Conservation (phyloP, 2,329 filamentous ascomycete genomes). For the Mollisia scopiformis region DNA sequence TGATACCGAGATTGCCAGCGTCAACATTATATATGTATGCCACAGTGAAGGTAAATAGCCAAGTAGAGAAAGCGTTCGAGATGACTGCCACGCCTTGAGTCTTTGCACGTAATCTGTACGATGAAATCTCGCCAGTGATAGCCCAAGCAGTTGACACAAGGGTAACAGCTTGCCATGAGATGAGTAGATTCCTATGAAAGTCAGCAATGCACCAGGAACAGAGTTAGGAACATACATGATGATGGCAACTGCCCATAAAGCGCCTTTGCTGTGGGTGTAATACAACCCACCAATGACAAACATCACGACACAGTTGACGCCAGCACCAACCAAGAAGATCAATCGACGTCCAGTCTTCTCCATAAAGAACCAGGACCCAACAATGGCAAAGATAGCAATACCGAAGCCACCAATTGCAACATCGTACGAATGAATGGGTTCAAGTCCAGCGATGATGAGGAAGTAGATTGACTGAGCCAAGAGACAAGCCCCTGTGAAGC, state of each 20-base stretch:
- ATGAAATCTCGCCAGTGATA: conserved; percentile 24
- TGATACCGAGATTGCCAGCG: conserved; percentile 41
- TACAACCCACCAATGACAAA: conserved; percentile 65
- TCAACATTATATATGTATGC: conserved; percentile 46
- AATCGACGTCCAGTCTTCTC: conserved; percentile 73
- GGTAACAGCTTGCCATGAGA: conserved; percentile 22
- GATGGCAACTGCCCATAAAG: conserved; percentile 25
- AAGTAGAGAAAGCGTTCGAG: conserved; percentile 21
- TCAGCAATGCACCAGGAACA: neutral
- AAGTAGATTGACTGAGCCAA: conserved; percentile 28
- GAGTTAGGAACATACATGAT: conserved; percentile 14
- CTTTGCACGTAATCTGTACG: conserved; percentile 23
- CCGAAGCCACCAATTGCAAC: conserved; percentile 26
- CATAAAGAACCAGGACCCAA: conserved; percentile 39
- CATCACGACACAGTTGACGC: conserved; percentile 73
- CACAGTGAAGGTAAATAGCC: conserved; percentile 38
- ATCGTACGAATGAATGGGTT: conserved; percentile 23
- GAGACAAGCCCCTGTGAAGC: conserved; percentile 20
- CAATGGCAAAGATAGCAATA: conserved; percentile 22
- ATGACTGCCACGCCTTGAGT: conserved; percentile 23
- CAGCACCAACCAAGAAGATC: conserved; percentile 77
- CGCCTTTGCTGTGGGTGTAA: conserved; percentile 18
- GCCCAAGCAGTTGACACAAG: conserved; percentile 22
- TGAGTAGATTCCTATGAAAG: conserved; percentile 21
- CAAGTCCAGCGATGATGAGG: conserved; percentile 24